Base-by-base conservation (phyloP, 179 eudicot genomes). In the Vitellaria paradoxa region DNA sequence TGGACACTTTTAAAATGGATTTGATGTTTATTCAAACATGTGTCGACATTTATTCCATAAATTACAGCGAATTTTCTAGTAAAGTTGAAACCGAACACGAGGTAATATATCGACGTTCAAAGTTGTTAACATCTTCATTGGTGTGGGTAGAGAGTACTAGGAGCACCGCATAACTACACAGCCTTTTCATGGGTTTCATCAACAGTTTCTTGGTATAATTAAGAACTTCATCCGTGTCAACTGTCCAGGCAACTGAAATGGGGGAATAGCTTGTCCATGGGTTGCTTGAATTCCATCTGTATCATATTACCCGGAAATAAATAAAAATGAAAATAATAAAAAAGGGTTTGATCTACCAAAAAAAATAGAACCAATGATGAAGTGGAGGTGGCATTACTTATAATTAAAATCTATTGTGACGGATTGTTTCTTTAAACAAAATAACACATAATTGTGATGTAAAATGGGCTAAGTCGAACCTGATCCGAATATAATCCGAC, bases 201-300 rank as follows among this genome's bases (percentile, higher is more conserved):
- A 92, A 79, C 70, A 86, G 85, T 60, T 83, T 78, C 86, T 88
- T 90, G 65, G 91, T 76, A 69, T 89, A 93, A 73, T 60, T 75
- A 4, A 81, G 79, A 52, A 91, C 97, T 86, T 87, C 89, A 72
- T 89, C 92, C 57, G 85, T 89, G 56, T 95, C 70, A n/a, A 95
- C 93, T 5, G 93, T 90, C 97, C 99, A 95, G 3, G 97, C 99
- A 65, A 95, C 92, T 18, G 97, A 93, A 56, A 93, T 78, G 3
- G 99, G 97, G n/a, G 95, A 85, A 77, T 85, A 85, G 59, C 85
- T 97, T 23, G 91, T 77, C 99, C 99, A 95, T 5, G 99, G 99
- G 70, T 95, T 93, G 78, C 82, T 81, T 6, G 99, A 26, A 78
- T 91, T 93, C 97, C 99, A 95, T 56, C 99, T 95, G 88, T 30